A percentile compares a stretch with the other conserved stretches of the same genome.
These are phyloP conservation scores for Phytophthora megakarya DNA, from an alignment of 352 stramenopile species.

Conservation along the genomic window DNA sequence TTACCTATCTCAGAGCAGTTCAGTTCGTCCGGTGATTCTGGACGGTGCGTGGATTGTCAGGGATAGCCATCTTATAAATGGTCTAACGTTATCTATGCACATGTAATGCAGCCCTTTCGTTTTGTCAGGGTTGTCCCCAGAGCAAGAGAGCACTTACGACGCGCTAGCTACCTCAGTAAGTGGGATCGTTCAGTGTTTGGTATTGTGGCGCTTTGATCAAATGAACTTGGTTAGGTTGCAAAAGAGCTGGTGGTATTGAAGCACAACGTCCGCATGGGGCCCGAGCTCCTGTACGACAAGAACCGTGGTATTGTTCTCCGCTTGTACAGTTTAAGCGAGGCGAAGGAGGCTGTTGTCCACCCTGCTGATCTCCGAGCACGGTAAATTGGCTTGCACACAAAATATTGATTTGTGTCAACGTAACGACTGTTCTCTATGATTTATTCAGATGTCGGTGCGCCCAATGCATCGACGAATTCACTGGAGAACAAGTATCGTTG, in stretches of 20 bases:
- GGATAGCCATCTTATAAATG: not conserved
- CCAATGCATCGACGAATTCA: conserved; percentile 90
- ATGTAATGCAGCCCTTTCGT: conserved; percentile 72
- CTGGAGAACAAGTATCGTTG: conserved; percentile 63
- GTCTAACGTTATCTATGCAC: conserved; percentile 5
- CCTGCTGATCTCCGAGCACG: conserved; percentile 73
- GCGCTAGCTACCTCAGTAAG: conserved; percentile 61
- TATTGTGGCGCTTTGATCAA: not conserved
- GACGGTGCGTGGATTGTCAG: conserved; percentile 50
- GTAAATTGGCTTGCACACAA: conserved; percentile 29
- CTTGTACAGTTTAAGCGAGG: conserved; percentile 68
- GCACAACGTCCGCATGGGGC: conserved; percentile 66
- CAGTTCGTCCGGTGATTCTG: conserved; percentile 73
- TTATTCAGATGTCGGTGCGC: conserved; percentile 73
- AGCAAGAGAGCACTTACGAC: conserved; percentile 76
- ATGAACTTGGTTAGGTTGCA: conserved; percentile 53
- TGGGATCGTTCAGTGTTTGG: not conserved
- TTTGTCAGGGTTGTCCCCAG: conserved; percentile 64
- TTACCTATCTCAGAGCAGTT: conserved; percentile 80
- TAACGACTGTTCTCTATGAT: not conserved
- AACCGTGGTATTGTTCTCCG: conserved; percentile 82
- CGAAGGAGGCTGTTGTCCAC: conserved; percentile 78
- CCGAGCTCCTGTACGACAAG: conserved; percentile 82
- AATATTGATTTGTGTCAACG: not conserved
- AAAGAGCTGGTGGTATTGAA: conserved; percentile 83